Conservation (phyloP, 2,329 filamentous ascomycete genomes). For the Exophiala aquamarina region DNA sequence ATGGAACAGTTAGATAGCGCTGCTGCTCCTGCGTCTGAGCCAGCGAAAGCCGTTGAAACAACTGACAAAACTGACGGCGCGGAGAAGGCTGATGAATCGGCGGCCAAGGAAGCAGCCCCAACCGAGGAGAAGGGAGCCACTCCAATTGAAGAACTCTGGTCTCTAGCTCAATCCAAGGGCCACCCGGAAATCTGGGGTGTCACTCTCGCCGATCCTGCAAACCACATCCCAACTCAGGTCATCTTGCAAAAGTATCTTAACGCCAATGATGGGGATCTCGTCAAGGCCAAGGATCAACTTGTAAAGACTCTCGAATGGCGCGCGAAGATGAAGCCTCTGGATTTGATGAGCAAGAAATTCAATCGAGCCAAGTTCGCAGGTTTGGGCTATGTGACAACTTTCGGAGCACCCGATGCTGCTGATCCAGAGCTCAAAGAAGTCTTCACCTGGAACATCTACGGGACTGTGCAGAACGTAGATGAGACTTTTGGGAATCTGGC, state of each 20-base stretch:
- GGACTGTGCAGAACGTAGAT: slow-evolving; percentile 76
- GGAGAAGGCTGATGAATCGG: slow-evolving; percentile 6
- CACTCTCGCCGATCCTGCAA: slow-evolving; percentile 48
- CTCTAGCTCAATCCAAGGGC: slow-evolving; percentile 35
- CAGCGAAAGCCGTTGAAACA: slow-evolving; percentile 15
- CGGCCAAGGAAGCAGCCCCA: slow-evolving; percentile 1
- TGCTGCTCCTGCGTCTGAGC: slow-evolving; percentile 2
- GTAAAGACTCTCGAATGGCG: slow-evolving; percentile 79
- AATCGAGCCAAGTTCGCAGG: slow-evolving; percentile 70
- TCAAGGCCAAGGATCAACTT: slow-evolving; percentile 75
- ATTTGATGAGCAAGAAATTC: slow-evolving; percentile 62
- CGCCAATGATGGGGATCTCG: slow-evolving; percentile 76
- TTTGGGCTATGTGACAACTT: slow-evolving; percentile 77
- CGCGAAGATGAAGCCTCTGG: slow-evolving; percentile 69
- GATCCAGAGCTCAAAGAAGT: slow-evolving; percentile 56
- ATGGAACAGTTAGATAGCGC: neutral
- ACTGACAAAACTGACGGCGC: slow-evolving; percentile 13
- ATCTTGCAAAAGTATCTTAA: slow-evolving; percentile 92
- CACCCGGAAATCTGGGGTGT: slow-evolving; percentile 89
- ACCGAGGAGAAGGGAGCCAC: slow-evolving; percentile 10
- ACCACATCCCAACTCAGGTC: slow-evolving; percentile 73
- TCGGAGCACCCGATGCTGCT: slow-evolving; percentile 36
- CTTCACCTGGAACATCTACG: slow-evolving; percentile 93
- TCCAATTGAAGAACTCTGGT: slow-evolving; percentile 26
- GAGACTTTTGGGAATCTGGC: slow-evolving; percentile 78